Conservation (phyloP, 2,329 filamentous ascomycete species). For the Colletotrichum abscissum region DNA sequence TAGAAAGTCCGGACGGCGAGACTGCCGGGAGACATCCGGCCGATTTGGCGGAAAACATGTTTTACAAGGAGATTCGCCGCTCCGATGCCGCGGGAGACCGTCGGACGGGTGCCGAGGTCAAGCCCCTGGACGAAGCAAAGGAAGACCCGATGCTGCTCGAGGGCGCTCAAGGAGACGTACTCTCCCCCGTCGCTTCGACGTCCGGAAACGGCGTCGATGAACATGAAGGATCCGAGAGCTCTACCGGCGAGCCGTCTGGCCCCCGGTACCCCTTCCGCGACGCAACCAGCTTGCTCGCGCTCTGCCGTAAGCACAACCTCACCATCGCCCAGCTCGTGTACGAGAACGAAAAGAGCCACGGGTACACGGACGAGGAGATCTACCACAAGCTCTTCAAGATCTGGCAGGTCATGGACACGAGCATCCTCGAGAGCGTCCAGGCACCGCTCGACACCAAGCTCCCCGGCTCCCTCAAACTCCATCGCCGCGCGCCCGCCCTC, state of each 20-base stretch:
- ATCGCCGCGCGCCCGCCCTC: slow-evolving; percentile 57
- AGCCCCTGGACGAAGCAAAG: slow-evolving; percentile 42
- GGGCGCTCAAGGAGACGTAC: not conserved
- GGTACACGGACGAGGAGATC: slow-evolving; percentile 61
- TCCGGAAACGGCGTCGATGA: not conserved
- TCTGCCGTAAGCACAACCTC: slow-evolving; percentile 62
- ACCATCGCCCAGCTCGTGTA: slow-evolving; percentile 64
- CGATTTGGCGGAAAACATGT: slow-evolving; percentile 63
- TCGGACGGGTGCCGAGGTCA: slow-evolving; percentile 56
- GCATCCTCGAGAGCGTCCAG: slow-evolving; percentile 61
- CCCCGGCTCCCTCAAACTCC: slow-evolving; percentile 59
- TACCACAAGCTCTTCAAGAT: slow-evolving; percentile 58
- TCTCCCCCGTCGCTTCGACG: slow-evolving; percentile 1
- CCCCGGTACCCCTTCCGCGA: slow-evolving; percentile 61
- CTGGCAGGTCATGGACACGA: slow-evolving; percentile 64
- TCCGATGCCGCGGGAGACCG: slow-evolving; percentile 59
- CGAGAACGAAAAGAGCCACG: slow-evolving; percentile 63
- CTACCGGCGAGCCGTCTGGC: slow-evolving; percentile 25
- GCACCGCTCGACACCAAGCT: slow-evolving; percentile 53
- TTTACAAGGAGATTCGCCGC: slow-evolving; percentile 62
- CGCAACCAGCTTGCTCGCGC: slow-evolving; percentile 55
- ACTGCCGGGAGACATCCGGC: slow-evolving; percentile 48
- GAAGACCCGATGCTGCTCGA: slow-evolving; percentile 19
- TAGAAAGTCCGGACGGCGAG: slow-evolving; percentile 36
- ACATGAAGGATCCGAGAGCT: slow-evolving; percentile 25